These are phyloP conservation scores for Sordariomycetes sp. DNA, from an alignment of 2,329 filamentous ascomycete species.

Conservation along the genomic window DNA sequence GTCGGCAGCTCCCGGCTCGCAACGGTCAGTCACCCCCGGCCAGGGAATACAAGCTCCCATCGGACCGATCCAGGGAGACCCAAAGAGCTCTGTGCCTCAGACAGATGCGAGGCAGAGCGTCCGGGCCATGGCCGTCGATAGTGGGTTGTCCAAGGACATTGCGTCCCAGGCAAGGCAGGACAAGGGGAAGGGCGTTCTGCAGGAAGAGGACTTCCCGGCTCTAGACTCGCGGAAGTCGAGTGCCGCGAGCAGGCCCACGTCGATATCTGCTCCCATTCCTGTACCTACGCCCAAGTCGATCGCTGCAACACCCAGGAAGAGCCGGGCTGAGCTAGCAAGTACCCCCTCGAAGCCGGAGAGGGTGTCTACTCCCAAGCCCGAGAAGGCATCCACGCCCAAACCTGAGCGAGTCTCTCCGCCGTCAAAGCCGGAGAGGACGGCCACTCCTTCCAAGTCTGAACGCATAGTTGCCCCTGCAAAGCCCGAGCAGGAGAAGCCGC, in stretches of 20 bases:
- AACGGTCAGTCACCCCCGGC: not conserved
- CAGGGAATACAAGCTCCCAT: not conserved
- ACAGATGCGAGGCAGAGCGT: constrained; percentile 26
- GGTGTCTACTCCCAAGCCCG: not conserved
- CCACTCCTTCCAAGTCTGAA: not conserved
- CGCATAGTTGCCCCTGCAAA: not conserved
- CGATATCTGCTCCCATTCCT: constrained; percentile 20
- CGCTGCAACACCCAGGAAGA: constrained; percentile 13
- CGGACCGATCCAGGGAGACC: constrained; percentile 6
- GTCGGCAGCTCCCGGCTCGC: not conserved
- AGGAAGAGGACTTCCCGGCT: constrained; percentile 52
- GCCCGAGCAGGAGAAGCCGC: constrained; percentile 12
- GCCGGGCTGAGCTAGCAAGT: constrained; percentile 7
- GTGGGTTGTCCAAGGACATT: constrained; percentile 31
- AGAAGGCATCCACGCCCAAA: not conserved
- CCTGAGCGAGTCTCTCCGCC: not conserved
- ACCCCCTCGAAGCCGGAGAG: constrained; percentile 9
- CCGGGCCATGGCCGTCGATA: constrained; percentile 30
- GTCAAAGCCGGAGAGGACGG: constrained; percentile 1
- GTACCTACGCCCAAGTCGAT: constrained; percentile 19
- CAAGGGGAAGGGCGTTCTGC: constrained; percentile 25
- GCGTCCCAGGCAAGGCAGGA: constrained; percentile 20
- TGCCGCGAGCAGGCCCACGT: constrained; percentile 17
- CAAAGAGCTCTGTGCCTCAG: constrained; percentile 11
- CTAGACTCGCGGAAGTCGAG: constrained; percentile 31